These are phyloP conservation scores for Cytospora schulzeri DNA, from an alignment of 2,329 filamentous ascomycete species.

Conservation along the genomic window DNA sequence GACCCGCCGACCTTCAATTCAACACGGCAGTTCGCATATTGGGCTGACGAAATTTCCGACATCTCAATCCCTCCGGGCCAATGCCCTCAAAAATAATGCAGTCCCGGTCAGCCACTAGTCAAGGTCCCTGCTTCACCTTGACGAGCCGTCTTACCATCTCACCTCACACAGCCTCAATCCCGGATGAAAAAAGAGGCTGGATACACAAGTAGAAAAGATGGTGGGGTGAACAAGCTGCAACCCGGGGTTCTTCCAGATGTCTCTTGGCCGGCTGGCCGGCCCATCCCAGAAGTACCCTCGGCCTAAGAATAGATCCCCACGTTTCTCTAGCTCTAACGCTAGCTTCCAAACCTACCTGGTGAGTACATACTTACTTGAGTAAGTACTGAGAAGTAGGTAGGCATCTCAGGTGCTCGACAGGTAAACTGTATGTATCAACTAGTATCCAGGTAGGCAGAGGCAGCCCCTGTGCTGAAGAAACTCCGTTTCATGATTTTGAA, in stretches of 20 bases:
- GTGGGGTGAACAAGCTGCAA: conserved; percentile 21
- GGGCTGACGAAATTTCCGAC: background rate
- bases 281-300: conserved; percentile 10
- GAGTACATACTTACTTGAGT: too few relatives aligned
- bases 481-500: background rate
- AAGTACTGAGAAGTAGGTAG: background rate
- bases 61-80: conserved; percentile 16
- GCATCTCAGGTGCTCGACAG: too few relatives aligned
- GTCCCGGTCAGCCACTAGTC: conserved; percentile 15
- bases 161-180: conserved; percentile 13
- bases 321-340: conserved; percentile 14
- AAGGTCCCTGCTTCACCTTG: conserved; percentile 12
- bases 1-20: background rate
- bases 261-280: background rate
- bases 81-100: conserved; percentile 15
- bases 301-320: conserved; percentile 24
- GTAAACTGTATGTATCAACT: too few relatives aligned
- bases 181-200: conserved; percentile 9
- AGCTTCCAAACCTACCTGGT: too few relatives aligned
- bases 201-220: conserved; percentile 2
- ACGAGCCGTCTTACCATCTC: background rate
- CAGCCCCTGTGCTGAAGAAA: background rate
- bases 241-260: conserved; percentile 9
- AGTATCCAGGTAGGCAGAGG: too few relatives aligned
- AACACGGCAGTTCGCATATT: background rate